Evolutionary conservation across 768 basidiomycete species (phyloP), one percentile per base, ranked within the genome.

Genomic region (Leccinum barrowsii): DNA sequence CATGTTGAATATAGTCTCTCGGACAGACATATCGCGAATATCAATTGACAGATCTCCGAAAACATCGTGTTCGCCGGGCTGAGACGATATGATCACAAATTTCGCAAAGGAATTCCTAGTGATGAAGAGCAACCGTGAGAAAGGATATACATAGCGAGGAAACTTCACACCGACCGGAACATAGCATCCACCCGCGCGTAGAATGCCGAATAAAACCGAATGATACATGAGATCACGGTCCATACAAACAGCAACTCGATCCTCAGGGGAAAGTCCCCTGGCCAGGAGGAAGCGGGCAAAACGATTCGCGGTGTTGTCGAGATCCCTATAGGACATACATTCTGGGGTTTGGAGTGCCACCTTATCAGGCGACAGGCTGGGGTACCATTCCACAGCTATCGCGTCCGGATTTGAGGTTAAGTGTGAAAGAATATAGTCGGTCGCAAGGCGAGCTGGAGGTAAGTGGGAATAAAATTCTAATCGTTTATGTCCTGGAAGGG

Each of bases 161-260:
- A 46, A 59, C 6, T 34, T 19, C n/a, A 19, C 17, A 60, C 65
- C 48, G 8, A 81, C 81, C 11, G 81, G 79, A 51, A 82, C 81
- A 65, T 82, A 82, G 52, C 81, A 80, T 42, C 74, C 80, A 44
- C 81, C 81, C 22, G 80, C 77, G 35, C 76, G 77, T 60, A 80
- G 69, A 30, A 80, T 73, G 7, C 75, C 81, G 54, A 79, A 71
- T 58, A 80, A 67, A 2, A 74, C 71, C 21, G 75, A 61, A 55
- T 82, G 78, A 59, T 79, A 82, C 49, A 66, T 54, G 15, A 76
- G 61, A 53, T 78, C 70, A 19, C 81, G 76, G 54, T 73, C 67
- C 69, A 78, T 74, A 57, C 79, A 82, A 50, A 82, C 70, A 21
- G 78, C 78, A 4, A 82, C 76, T 22, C 74, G 74, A 54, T 78